Base-by-base conservation (phyloP, 1,139 yeast species). In the Fermentozyma sake region DNA sequence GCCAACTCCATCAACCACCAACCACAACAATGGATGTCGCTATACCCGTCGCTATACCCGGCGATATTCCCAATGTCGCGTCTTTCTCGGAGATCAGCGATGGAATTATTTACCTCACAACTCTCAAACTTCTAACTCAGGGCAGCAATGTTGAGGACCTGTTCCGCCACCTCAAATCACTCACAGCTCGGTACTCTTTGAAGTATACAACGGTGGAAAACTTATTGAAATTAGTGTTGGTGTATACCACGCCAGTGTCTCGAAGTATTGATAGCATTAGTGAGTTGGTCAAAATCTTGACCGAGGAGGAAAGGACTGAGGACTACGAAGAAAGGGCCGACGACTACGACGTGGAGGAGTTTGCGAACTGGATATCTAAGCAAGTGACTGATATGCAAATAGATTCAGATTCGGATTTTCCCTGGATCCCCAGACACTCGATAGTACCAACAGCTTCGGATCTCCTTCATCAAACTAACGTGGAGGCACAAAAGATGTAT, bases 381-480 rank as follows among this genome's bases (percentile, higher is more conserved):
- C 14, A 24, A 7, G 20, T 21, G 5, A 16, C 24, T 10, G 4
- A 16, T 10, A 5, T 6, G 6, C 24, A 16, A 11, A 12, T 18
- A 21, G 20, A 9, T 26, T 2, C n/a, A n/a, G n/a, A n/a, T 21
- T 26, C 17, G 15, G 27, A 19, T n/a, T n/a, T n/a, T n/a, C n/a
- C n/a, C n/a, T n/a, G n/a, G n/a, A n/a, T n/a, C n/a, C n/a, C n/a
- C n/a, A n/a, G n/a, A n/a, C n/a, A n/a, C n/a, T n/a, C n/a, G n/a
- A n/a, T n/a, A n/a, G n/a, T n/a, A n/a, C n/a, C n/a, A n/a, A 41
- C 52, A 2, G 55, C 57, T 1, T 30, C 35, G 11, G 53, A 42
- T 24, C 28, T 52, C 5, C 18, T 18, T 9, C 12, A 16, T 14
- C 19, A 22, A 16, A n/a, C 14, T 9, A 16, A 13, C 7, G 17